Evolutionary conservation across 2,329 filamentous ascomycete species (phyloP).

Genomic region (Capronia epimyces): DNA sequence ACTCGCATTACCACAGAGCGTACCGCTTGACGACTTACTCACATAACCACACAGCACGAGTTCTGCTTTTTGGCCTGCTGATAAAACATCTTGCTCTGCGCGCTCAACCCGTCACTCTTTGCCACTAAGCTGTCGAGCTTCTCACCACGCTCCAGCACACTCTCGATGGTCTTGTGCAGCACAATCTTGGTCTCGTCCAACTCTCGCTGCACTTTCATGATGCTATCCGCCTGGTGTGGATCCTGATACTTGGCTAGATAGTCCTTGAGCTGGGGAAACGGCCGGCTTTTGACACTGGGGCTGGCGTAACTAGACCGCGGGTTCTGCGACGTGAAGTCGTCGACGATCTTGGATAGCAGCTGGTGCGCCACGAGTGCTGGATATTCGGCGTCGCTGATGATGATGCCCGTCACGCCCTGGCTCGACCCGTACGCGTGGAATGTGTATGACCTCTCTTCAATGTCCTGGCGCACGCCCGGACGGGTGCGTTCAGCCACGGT

Average conservation of each 20-base stretch:
- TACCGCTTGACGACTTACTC: conserved; percentile 4
- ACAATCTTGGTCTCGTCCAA: conserved; percentile 97
- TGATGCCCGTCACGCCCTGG: conserved; percentile 68
- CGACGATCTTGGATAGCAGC: conserved; percentile 76
- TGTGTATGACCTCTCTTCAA: conserved; percentile 74
- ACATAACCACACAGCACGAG: conserved; percentile 55
- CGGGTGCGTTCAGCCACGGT: conserved; percentile 80
- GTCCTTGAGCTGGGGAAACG: conserved; percentile 70
- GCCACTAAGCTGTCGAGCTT: conserved; percentile 92
- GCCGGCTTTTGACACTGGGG: conserved; percentile 47
- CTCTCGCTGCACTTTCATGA: conserved; percentile 93
- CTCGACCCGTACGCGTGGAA: conserved; percentile 74
- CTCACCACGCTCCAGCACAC: conserved; percentile 69
- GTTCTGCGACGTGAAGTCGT: conserved; percentile 77
- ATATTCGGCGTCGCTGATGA: conserved; percentile 72
- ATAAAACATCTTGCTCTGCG: conserved; percentile 97
- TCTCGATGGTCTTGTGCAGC: conserved; percentile 91
- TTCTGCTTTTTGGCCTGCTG: conserved; percentile 61
- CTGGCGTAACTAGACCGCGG: conserved; percentile 63
- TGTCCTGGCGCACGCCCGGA: conserved; percentile 75
- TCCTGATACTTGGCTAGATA: conserved; percentile 52
- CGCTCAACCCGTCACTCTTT: conserved; percentile 86
- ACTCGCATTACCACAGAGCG: background rate
- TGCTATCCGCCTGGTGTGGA: conserved; percentile 68
- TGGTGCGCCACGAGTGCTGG: conserved; percentile 76